These are phyloP conservation scores for Ilyonectria mors-panacis DNA, from an alignment of 2,329 filamentous ascomycete species.

Conservation along the genomic window DNA sequence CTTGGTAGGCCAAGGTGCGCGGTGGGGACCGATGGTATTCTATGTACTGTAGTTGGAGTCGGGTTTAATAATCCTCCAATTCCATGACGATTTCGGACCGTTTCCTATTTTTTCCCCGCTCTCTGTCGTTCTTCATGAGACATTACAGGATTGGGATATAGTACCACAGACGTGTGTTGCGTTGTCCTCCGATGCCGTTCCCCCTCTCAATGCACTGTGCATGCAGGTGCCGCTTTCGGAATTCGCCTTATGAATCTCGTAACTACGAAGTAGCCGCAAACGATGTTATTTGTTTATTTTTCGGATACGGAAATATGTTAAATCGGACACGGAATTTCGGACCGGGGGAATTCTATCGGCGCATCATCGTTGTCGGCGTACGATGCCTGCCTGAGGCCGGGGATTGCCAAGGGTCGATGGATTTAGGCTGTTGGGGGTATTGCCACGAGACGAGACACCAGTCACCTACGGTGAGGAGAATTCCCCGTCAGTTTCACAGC, in stretches of 20 bases:
- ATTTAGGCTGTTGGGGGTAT: conserved; percentile 27
- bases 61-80: background rate
- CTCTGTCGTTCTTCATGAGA: background rate
- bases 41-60: background rate
- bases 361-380: conserved; percentile 24
- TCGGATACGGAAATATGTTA: conserved; percentile 1
- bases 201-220: background rate
- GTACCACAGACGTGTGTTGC: background rate
- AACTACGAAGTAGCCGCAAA: conserved; percentile 29
- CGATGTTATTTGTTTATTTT: conserved; percentile 27
- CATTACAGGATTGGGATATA: background rate
- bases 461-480: conserved; percentile 23
- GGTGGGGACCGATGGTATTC: conserved; percentile 10
- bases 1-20: conserved; percentile 27
- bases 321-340: conserved; percentile 27
- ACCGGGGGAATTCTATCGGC: conserved; percentile 26
- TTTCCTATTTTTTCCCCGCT: background rate
- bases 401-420: conserved; percentile 32
- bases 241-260: conserved; percentile 18
- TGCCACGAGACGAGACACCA: conserved; percentile 12
- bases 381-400: conserved; percentile 23
- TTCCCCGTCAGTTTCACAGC: conserved; percentile 37
- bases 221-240: conserved; percentile 25
- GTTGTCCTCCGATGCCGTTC: background rate
- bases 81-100: background rate